Percentiles rank a stretch among this genome's conserved stretches.
phyloP scores from a whole-genome alignment of 805 yeast genomes.

The Yamadazyma nakazawae region DNA sequence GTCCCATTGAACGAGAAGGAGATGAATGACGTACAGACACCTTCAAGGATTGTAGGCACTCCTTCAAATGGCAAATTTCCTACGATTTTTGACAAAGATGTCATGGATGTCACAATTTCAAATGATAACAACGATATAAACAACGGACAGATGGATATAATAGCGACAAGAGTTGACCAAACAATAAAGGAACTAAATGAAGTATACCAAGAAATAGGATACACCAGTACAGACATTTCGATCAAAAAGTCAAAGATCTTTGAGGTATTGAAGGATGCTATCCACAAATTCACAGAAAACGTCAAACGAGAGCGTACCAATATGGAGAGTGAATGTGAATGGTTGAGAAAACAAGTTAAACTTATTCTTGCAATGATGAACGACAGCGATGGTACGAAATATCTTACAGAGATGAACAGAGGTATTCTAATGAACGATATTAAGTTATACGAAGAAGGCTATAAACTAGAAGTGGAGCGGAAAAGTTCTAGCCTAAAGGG shows the following conservation, averaged over 20 bases:
- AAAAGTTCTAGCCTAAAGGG: slow-evolving; percentile 10
- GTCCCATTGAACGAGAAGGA: neutral
- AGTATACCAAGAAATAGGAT: slow-evolving; percentile 54
- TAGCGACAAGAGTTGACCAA: slow-evolving; percentile 32
- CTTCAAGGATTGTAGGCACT: slow-evolving; percentile 7
- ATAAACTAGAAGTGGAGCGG: slow-evolving; percentile 14
- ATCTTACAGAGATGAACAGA: slow-evolving; percentile 20
- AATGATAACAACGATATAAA: slow-evolving; percentile 1
- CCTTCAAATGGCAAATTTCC: slow-evolving; percentile 1
- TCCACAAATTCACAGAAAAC: slow-evolving; percentile 34
- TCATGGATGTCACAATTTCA: neutral
- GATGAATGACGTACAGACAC: slow-evolving; percentile 11
- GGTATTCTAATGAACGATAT: slow-evolving; percentile 32
- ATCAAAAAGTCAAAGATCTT: slow-evolving; percentile 50
- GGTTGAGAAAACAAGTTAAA: slow-evolving; percentile 42
- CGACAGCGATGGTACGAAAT: slow-evolving; percentile 30
- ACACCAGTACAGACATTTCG: slow-evolving; percentile 46
- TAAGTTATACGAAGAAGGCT: slow-evolving; percentile 26
- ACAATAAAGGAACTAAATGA: slow-evolving; percentile 41
- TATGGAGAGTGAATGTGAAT: slow-evolving; percentile 42
- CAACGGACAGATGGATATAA: slow-evolving; percentile 23
- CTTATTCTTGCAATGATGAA: slow-evolving; percentile 38
- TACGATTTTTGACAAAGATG: slow-evolving; percentile 1
- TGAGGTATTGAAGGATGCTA: slow-evolving; percentile 46
- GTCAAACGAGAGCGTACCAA: slow-evolving; percentile 35